Percentiles rank a stretch among this genome's conserved stretches.
Conservation (phyloP, 805 yeast genomes). For the Zygoascus tannicola region DNA sequence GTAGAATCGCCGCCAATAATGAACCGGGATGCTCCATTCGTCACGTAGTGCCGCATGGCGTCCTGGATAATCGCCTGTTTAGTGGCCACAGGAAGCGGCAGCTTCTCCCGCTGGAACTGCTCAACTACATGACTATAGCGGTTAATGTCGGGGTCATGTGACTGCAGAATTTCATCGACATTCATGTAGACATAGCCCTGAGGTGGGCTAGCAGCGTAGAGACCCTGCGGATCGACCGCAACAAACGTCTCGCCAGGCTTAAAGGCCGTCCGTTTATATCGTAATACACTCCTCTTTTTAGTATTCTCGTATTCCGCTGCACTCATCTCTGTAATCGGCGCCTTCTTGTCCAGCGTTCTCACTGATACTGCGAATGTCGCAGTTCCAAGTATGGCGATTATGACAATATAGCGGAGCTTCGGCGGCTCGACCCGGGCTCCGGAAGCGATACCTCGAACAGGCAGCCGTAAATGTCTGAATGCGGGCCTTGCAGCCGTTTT, state of each 20-base stretch:
- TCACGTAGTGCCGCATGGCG: conserved; percentile 43
- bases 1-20: conserved; percentile 68
- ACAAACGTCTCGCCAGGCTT: conserved; percentile 61
- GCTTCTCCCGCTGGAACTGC: conserved; percentile 71
- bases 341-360: conserved; percentile 22
- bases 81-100: conserved; percentile 77
- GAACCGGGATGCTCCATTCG: conserved; percentile 36
- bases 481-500: too few relatives aligned
- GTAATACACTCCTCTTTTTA: conserved; percentile 4
- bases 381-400: conserved; percentile 26
- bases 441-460: neutral
- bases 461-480: too few relatives aligned
- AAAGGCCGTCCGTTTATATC: conserved; percentile 36
- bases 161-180: conserved; percentile 83
- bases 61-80: conserved; percentile 69
- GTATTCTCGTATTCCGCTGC: conserved; percentile 5
- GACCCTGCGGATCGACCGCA: conserved; percentile 82
- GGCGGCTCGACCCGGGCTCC: conserved; percentile 18
- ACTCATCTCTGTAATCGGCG: conserved; percentile 26
- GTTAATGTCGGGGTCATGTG: conserved; percentile 61
- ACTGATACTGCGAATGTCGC: conserved; percentile 27
- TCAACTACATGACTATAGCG: conserved; percentile 72
- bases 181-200: conserved; percentile 71
- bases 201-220: conserved; percentile 50
- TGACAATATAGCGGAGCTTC: conserved; percentile 25